A percentile compares a stretch with the other conserved stretches of the same genome.
phyloP scores from a whole-genome alignment of 2,329 filamentous ascomycete genomes.

The Beauveria caledonica region DNA sequence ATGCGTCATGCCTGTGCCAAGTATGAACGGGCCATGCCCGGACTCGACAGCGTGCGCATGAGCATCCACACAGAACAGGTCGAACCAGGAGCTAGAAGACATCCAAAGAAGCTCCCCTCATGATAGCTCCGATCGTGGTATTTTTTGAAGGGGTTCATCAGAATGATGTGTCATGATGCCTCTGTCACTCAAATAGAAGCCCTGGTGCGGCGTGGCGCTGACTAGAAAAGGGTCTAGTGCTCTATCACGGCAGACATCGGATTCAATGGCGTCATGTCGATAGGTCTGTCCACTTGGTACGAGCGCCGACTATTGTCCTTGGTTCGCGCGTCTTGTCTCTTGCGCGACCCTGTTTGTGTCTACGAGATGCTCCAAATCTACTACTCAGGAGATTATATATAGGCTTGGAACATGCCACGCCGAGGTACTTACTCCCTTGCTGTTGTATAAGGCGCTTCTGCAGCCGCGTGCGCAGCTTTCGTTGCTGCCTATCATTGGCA shows the following conservation, averaged over 20 bases:
- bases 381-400: too few species aligned
- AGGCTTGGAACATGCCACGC: too few species aligned
- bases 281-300: constrained; percentile 8
- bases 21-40: constrained; percentile 22
- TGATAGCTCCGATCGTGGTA: constrained; percentile 17
- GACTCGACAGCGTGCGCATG: constrained; percentile 17
- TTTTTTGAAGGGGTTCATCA: constrained; percentile 16
- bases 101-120: background rate
- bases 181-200: too few species aligned
- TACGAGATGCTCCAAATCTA: background rate
- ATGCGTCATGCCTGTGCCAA: constrained; percentile 21
- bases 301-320: background rate
- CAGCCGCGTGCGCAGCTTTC: constrained; percentile 12
- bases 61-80: background rate
- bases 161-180: constrained; percentile 12
- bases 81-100: background rate
- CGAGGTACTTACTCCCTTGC: constrained; percentile 11
- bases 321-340: background rate
- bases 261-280: background rate
- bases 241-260: background rate
- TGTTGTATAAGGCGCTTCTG: constrained; percentile 15
- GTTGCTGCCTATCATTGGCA: background rate
- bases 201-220: too few species aligned
- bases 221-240: background rate
- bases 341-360: background rate